These are phyloP conservation scores for Cadophora luteo-olivacea DNA, from an alignment of 2,329 filamentous ascomycete species.

Conservation along the genomic window DNA sequence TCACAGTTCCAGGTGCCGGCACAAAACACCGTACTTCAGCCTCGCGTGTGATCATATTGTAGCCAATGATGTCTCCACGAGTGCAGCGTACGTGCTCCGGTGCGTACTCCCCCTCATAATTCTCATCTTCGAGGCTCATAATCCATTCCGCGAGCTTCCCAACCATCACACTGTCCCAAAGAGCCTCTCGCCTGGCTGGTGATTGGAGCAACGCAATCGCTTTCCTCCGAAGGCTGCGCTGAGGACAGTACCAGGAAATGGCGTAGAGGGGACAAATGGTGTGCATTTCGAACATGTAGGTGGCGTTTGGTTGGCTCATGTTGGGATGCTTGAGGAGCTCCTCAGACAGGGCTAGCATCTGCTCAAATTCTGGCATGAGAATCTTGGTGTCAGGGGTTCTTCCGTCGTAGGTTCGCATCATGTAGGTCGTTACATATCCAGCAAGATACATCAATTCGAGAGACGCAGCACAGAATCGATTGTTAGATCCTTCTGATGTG, in stretches of 20 bases:
- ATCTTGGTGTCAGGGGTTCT: neutral
- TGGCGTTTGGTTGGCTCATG: neutral
- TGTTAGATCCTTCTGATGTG: neutral
- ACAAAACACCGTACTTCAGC: constrained; percentile 13
- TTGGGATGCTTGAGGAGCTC: constrained; percentile 9
- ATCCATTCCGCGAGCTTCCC: constrained; percentile 24
- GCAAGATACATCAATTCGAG: constrained; percentile 17
- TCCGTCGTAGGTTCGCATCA: neutral
- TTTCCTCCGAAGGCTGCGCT: constrained; percentile 18
- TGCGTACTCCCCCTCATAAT: constrained; percentile 16
- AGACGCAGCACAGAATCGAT: neutral
- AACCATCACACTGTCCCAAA: constrained; percentile 23
- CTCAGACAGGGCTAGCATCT: constrained; percentile 15
- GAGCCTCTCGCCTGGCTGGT: constrained; percentile 15
- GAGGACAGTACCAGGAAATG: constrained; percentile 54
- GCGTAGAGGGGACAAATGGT: constrained; percentile 68
- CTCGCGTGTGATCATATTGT: constrained; percentile 6
- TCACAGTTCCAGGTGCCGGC: neutral
- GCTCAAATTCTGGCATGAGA: constrained; percentile 48
- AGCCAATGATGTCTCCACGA: constrained; percentile 13
- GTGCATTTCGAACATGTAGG: constrained; percentile 60
- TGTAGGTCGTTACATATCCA: neutral
- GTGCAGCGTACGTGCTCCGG: constrained; percentile 9
- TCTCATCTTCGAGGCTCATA: constrained; percentile 25
- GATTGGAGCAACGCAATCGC: constrained; percentile 16